Percentiles rank a stretch among this genome's conserved stretches.
Evolutionary conservation across 2,329 filamentous ascomycete species (phyloP).

Genomic region (Fusarium foetens): DNA sequence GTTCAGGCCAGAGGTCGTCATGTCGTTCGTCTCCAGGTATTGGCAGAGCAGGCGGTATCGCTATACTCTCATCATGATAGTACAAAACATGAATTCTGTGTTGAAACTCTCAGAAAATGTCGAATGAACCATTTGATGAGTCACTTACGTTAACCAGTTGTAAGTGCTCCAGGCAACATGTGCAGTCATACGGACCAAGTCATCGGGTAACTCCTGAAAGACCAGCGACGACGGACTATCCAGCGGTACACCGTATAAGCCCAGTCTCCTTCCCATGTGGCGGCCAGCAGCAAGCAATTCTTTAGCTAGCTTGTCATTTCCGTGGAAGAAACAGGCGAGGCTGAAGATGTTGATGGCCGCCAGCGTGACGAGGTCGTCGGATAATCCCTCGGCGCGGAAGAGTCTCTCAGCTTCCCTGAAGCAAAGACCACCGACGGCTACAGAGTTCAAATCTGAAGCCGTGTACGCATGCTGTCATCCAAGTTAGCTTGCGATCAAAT

Average conservation of each 20-base stretch:
- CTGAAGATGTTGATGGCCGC: slow-evolving; percentile 2
- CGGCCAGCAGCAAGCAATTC: background rate
- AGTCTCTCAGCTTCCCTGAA: background rate
- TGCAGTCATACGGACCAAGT: background rate
- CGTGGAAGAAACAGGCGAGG: background rate
- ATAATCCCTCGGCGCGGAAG: background rate
- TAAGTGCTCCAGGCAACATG: slow-evolving; percentile 4
- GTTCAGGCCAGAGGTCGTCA: background rate
- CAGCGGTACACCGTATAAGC: background rate
- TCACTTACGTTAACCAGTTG: slow-evolving; percentile 3
- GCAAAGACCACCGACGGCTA: background rate
- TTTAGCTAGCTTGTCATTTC: background rate
- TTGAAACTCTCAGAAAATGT: background rate
- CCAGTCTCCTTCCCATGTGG: background rate
- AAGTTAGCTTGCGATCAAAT: background rate
- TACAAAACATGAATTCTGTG: background rate
- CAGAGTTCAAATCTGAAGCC: background rate
- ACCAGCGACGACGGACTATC: background rate
- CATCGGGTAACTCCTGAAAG: background rate
- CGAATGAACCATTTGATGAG: too few relatives aligned
- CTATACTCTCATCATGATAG: background rate
- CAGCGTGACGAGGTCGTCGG: background rate
- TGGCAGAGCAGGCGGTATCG: background rate
- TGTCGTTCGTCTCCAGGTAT: background rate
- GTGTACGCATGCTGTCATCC: background rate